Evolutionary conservation across 805 yeast species (phyloP).

Genomic region (Teunomyces atbi): DNA sequence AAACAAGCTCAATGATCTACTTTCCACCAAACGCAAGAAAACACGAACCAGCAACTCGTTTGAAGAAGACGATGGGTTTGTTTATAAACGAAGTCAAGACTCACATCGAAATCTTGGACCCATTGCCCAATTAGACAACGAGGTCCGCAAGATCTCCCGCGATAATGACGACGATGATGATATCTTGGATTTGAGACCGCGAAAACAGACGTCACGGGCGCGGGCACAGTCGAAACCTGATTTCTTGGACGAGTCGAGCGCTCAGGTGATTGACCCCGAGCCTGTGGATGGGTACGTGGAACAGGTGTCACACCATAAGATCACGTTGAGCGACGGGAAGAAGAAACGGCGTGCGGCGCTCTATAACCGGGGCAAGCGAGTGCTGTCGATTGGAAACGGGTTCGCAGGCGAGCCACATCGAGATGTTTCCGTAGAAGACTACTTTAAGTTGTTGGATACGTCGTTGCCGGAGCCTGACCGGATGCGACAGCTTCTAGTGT

Average conservation of each 20-base stretch:
- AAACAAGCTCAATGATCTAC: slow-evolving; percentile 17
- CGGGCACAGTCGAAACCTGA: slow-evolving; percentile 5
- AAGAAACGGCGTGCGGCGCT: slow-evolving; percentile 48
- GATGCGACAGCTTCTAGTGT: slow-evolving; percentile 65
- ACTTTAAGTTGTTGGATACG: slow-evolving; percentile 60
- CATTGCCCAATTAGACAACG: slow-evolving; percentile 19
- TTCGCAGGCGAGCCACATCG: slow-evolving; percentile 65
- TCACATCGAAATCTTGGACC: slow-evolving; percentile 17
- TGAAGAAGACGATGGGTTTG: slow-evolving; percentile 35
- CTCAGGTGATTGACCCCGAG: slow-evolving; percentile 10
- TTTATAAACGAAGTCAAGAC: slow-evolving; percentile 25
- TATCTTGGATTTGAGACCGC: slow-evolving; percentile 5
- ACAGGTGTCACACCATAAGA: slow-evolving; percentile 28
- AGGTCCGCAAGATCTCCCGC: slow-evolving; percentile 13
- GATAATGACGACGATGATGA: slow-evolving; percentile 16
- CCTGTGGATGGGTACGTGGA: slow-evolving; percentile 25
- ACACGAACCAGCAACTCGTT: slow-evolving; percentile 7
- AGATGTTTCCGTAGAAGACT: slow-evolving; percentile 52
- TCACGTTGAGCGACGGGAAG: slow-evolving; percentile 20
- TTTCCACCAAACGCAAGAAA: slow-evolving; percentile 2
- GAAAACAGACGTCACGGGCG: neutral
- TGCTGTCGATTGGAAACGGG: slow-evolving; percentile 75
- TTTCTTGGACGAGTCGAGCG: slow-evolving; percentile 12
- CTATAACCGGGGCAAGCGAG: slow-evolving; percentile 63
- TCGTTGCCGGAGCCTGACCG: slow-evolving; percentile 69